These are phyloP conservation scores for Termitomyces sp. DNA, from an alignment of 768 basidiomycete genomes.

Conservation along the genomic window DNA sequence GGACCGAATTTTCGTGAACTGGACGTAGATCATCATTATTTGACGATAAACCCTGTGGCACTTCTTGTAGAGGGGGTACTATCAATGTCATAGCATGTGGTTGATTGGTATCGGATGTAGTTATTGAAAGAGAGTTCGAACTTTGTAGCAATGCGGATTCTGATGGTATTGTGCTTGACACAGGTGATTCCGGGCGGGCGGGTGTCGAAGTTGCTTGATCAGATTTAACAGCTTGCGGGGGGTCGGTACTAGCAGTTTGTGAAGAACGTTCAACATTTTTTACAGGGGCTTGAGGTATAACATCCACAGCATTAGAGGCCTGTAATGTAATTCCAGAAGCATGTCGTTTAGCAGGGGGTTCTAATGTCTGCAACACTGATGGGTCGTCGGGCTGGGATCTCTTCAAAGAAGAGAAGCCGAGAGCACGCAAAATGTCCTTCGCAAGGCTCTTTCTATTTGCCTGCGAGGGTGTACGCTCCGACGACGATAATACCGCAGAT, in stretches of 20 bases:
- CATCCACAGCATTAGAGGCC: neutral
- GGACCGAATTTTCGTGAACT: neutral
- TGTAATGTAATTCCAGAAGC: neutral
- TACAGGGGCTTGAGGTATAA: neutral
- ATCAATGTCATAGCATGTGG: neutral
- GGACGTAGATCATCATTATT: neutral
- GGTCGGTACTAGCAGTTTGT: neutral
- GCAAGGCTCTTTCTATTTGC: conserved; percentile 50
- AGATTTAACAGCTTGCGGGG: neutral
- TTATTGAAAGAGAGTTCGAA: neutral
- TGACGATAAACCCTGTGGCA: neutral
- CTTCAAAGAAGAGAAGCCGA: conserved; percentile 27
- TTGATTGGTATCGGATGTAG: neutral
- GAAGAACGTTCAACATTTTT: neutral
- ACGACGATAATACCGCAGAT: neutral
- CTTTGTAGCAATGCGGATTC: neutral
- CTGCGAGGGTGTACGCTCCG: conserved; percentile 27
- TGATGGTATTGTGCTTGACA: neutral
- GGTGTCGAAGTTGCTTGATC: neutral
- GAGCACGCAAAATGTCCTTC: conserved; percentile 47
- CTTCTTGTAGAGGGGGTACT: neutral
- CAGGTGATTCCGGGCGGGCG: neutral
- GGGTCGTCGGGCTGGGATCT: conserved; percentile 12
- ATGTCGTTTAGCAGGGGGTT: conserved; percentile 10
- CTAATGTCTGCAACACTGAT: neutral